Evolutionary conservation across 1,139 yeast species (phyloP).

Genomic region (Nakaseomyces bracarensis): DNA sequence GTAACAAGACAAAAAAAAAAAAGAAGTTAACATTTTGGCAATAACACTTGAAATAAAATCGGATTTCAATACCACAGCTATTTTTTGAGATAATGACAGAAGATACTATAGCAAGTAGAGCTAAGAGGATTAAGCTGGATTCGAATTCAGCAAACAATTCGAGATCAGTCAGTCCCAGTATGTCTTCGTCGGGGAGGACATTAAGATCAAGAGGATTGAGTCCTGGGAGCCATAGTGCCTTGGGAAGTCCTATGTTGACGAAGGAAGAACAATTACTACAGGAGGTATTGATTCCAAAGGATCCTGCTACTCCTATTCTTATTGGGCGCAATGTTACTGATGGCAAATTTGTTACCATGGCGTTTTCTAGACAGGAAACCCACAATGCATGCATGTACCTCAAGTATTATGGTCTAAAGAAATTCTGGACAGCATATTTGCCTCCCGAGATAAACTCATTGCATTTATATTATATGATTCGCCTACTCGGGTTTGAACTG

Average conservation of each 20-base stretch:
- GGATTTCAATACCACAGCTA: too few species aligned
- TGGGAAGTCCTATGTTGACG: background rate
- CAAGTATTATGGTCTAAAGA: constrained; percentile 50
- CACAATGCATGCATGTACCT: constrained; percentile 49
- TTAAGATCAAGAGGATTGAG: background rate
- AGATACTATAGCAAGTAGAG: background rate
- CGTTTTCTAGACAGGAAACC: constrained; percentile 37
- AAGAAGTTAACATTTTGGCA: background rate
- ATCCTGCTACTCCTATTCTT: constrained; percentile 4
- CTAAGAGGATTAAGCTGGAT: constrained; percentile 1
- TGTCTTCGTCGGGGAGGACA: constrained; percentile 6
- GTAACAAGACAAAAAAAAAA: background rate
- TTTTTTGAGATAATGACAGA: constrained; percentile 3
- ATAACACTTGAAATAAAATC: too few species aligned
- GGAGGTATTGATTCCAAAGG: constrained; percentile 3
- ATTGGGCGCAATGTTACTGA: constrained; percentile 22
- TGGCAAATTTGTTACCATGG: constrained; percentile 32
- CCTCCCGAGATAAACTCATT: constrained; percentile 53
- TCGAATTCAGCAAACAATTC: background rate
- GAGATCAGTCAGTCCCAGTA: constrained; percentile 2
- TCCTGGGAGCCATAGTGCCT: background rate
- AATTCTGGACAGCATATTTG: constrained; percentile 50
- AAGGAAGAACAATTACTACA: background rate
- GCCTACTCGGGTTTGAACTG: constrained; percentile 47
- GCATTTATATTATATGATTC: constrained; percentile 43